Conservation (phyloP, 352 stramenopile genomes). For the Pythium folliculosum region DNA sequence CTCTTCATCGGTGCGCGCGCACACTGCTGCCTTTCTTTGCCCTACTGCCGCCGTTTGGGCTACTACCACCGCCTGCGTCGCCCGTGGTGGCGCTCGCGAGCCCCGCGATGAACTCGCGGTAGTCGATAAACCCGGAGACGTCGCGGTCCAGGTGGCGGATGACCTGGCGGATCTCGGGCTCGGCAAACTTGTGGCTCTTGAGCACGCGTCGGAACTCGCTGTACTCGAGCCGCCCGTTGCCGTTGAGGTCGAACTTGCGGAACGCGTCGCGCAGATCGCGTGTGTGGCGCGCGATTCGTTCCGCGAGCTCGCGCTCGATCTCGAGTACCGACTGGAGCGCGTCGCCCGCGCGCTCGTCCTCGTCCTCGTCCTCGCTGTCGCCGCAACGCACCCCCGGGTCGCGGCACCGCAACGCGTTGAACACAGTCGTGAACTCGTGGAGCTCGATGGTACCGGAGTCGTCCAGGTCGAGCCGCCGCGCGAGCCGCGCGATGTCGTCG, state of each 20-base stretch:
- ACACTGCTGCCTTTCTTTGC: too few species aligned
- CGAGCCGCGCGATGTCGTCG: slow-evolving; percentile 53
- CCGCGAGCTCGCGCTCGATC: slow-evolving; percentile 61
- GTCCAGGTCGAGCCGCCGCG: slow-evolving; percentile 50
- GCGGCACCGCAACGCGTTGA: slow-evolving; percentile 46
- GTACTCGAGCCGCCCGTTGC: slow-evolving; percentile 67
- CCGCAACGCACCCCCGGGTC: background rate
- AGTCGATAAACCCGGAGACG: slow-evolving; percentile 75
- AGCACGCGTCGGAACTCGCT: slow-evolving; percentile 69
- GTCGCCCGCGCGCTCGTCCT: slow-evolving; percentile 40
- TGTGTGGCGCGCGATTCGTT: slow-evolving; percentile 54
- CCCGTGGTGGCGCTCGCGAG: slow-evolving; percentile 27
- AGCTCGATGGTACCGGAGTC: slow-evolving; percentile 55
- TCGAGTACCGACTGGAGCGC: slow-evolving; percentile 61
- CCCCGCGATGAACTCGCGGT: slow-evolving; percentile 63
- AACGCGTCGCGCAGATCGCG: slow-evolving; percentile 62
- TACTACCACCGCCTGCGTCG: slow-evolving; percentile 10
- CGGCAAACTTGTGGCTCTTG: slow-evolving; percentile 56
- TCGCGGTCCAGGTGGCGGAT: slow-evolving; percentile 68
- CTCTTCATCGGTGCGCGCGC: too few species aligned
- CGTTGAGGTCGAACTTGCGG: slow-evolving; percentile 68
- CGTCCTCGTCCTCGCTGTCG: slow-evolving; percentile 4
- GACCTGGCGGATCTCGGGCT: slow-evolving; percentile 70
- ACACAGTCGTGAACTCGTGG: slow-evolving; percentile 56
- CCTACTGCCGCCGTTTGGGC: too few species aligned